These are phyloP conservation scores for Aschersonia sp. DNA, from an alignment of 2,329 filamentous ascomycete genomes.

Conservation along the genomic window DNA sequence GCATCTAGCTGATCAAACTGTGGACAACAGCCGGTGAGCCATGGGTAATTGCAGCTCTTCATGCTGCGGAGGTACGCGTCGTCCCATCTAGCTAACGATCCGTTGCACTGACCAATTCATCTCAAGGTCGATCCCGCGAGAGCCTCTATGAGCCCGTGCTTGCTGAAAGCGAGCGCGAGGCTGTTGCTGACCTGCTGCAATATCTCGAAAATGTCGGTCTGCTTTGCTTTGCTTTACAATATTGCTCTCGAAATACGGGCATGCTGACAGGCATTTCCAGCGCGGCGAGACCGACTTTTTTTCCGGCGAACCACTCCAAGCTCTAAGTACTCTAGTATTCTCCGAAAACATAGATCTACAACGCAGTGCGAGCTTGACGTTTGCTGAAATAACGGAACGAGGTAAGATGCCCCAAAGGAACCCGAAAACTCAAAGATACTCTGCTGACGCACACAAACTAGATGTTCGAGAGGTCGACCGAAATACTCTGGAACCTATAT, in stretches of 20 bases:
- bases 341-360: constrained; percentile 98
- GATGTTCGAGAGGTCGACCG: constrained; percentile 94
- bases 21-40: constrained; percentile 9
- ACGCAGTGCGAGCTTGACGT: constrained; percentile 91
- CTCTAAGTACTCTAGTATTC: constrained; percentile 89
- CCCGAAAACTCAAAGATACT: not conserved
- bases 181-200: constrained; percentile 85
- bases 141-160: constrained; percentile 75
- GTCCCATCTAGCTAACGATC: not conserved
- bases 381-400: constrained; percentile 97
- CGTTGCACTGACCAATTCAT: not conserved
- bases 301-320: constrained; percentile 82
- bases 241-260: no score
- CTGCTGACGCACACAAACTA: constrained; percentile 20
- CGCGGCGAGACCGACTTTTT: constrained; percentile 98
- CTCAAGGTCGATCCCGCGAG: constrained; percentile 59
- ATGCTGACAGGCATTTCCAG: constrained; percentile 28
- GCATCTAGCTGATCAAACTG: no score
- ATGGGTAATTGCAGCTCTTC: constrained; percentile 49
- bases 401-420: constrained; percentile 38
- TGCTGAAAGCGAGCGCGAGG: constrained; percentile 91
- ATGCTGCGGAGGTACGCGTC: constrained; percentile 37
- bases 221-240: not conserved
- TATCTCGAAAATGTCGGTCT: constrained; percentile 78
- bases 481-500: constrained; percentile 88